Base-by-base conservation (phyloP, 2,329 filamentous ascomycete species). In the Teratosphaeria zuluensis region DNA sequence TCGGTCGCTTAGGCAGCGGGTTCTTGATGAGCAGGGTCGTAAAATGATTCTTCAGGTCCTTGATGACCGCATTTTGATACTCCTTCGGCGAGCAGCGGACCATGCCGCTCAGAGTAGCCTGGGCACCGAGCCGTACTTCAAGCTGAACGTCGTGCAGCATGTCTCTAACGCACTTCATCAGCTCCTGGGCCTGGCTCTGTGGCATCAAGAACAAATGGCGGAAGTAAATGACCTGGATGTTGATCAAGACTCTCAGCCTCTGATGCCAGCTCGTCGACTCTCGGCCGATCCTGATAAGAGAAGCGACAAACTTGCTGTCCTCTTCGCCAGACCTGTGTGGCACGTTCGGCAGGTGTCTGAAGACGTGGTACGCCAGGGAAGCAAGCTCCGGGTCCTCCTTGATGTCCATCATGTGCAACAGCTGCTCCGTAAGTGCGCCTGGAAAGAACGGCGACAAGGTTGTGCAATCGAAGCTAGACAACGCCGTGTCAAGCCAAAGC, bases 391-490 rank as follows among this genome's bases (percentile, higher is more conserved):
- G 91, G 68, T 99, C 94, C 73, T 99, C 94, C 73, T 97, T 97
- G 72, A 99, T 90, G 70, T 99, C 94, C 92, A 99, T 99, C 94
- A 99, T 99, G 78, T 99, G 92, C 56, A 99, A 78, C 14, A 99
- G 83, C 72, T 96, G 89, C 67, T 94, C 89, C 72, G 95, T 94
- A 69, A 97, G 92, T 0, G 88, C 81, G 38, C 89, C 82, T 0
- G 91, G 88, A 78, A 99, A 97, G 81, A 96, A 97, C 3, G 87
- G 85, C 19, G 95, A 84, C 14, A 99, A 83, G 70, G 94, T 88
- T 0, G 85, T 95, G 74, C 94, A 99, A 72, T 97, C 94, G 63
- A 95, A 89, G 0, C 90, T 95, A 2, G 89, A 90, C 2, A 99
- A 80, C 16, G 90, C 94, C 54, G 85, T 88, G 74, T 99, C 94